Conservation (phyloP, 345 rosid genomes). For the Corchorus olitorius region DNA sequence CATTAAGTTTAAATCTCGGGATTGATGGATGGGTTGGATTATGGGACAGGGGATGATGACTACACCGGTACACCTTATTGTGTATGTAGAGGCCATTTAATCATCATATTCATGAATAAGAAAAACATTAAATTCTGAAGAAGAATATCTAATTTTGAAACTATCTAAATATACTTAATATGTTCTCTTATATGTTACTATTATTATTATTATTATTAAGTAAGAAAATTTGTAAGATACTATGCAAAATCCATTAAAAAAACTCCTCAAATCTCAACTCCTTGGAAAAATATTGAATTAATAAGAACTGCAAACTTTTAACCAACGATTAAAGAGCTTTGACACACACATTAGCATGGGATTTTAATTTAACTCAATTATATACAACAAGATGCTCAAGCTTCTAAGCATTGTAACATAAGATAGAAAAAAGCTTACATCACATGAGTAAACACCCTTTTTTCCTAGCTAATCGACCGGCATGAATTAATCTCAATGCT, state of each 20-base stretch:
- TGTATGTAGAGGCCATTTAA: too few relatives aligned
- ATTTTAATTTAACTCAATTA: background rate
- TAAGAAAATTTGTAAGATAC: too few relatives aligned
- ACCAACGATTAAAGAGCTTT: background rate
- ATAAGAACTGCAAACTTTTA: background rate
- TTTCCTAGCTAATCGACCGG: background rate
- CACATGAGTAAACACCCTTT: background rate
- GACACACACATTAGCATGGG: background rate
- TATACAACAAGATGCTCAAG: slow-evolving; percentile 1
- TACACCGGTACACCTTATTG: too few relatives aligned
- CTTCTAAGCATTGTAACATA: slow-evolving; percentile 6
- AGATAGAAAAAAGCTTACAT: background rate
- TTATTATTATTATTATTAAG: too few relatives aligned
- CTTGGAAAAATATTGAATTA: background rate
- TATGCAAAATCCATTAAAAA: background rate
- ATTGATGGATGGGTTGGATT: too few relatives aligned
- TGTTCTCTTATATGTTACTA: too few relatives aligned
- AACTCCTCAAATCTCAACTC: background rate
- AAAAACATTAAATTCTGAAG: too few relatives aligned
- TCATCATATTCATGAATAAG: too few relatives aligned
- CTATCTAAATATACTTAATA: too few relatives aligned
- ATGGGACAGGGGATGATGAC: too few relatives aligned
- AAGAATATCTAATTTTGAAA: too few relatives aligned
- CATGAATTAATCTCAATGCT: background rate
- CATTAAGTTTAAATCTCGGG: too few relatives aligned